Conservation (phyloP, 1,139 yeast genomes). For the Nematodospora anomalae region DNA sequence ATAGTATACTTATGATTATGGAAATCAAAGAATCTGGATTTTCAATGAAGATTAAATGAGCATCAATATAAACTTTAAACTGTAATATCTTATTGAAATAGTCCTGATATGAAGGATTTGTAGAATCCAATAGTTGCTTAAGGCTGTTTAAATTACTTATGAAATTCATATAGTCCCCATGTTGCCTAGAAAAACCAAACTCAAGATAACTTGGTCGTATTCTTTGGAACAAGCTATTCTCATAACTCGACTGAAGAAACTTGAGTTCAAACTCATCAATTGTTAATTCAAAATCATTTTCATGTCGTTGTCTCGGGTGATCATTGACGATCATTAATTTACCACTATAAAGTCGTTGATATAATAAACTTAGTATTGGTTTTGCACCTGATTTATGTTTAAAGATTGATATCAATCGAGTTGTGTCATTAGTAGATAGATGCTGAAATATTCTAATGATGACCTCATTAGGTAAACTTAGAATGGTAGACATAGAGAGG, state of each 20-base stretch:
- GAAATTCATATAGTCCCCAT: constrained; percentile 30
- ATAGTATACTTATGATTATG: constrained; percentile 14
- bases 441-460: constrained; percentile 23
- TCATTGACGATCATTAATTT: constrained; percentile 19
- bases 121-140: constrained; percentile 21
- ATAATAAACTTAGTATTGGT: constrained; percentile 13
- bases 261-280: constrained; percentile 12
- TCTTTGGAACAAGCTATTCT: constrained; percentile 18
- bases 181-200: constrained; percentile 28
- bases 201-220: constrained; percentile 28
- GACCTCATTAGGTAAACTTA: constrained; percentile 28
- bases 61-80: constrained; percentile 28
- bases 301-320: constrained; percentile 10
- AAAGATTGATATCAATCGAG: constrained; percentile 16
- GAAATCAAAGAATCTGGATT: constrained; percentile 17
- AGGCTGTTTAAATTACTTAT: constrained; percentile 27
- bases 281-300: constrained; percentile 15
- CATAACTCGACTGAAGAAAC: constrained; percentile 9
- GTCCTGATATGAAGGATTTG: constrained; percentile 9
- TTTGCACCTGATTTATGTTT: constrained; percentile 4
- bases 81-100: constrained; percentile 24
- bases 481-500: constrained; percentile 3
- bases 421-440: constrained; percentile 25
- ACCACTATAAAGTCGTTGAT: constrained; percentile 26
- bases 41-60: constrained; percentile 23